Base-by-base conservation (phyloP, 805 yeast species). In the Saccharomyces paradoxus region DNA sequence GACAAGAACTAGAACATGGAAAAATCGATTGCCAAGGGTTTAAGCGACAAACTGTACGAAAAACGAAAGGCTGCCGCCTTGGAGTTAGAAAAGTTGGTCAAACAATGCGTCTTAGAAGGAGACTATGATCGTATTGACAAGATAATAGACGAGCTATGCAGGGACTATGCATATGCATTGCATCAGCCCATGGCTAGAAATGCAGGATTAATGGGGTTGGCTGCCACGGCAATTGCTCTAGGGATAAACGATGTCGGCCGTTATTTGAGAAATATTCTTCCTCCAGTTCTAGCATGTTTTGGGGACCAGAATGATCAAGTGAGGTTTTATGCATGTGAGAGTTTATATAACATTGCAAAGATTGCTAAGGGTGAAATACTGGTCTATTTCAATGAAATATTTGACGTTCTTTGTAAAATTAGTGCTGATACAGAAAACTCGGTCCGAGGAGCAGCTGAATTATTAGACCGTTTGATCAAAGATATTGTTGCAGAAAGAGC, bases 281-380 rank as follows among this genome's bases (percentile, higher is more conserved):
- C 89, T 57, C 97, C 99, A 0, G 96, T 94, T 13, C 75, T 94
- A 62, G 92, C 97, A 0, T 92, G 97, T 56, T 94, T 94, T 69
- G 92, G 96, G 50, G 99, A 94, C 65, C 96, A 94, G 56, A 97
- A 94, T 68, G 92, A 96, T n/a, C 81, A 96, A 60, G 99, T 94
- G 8, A 78, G 99, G 53, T 94, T 94, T 65, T 94, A 90, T 69
- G 97, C 99, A 0, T 94, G 98, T 73, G 99, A 94, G 66, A 86
- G 96, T 50, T 76, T 94, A 57, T 94, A 94, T 71, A 94, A 94
- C 71, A 91, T 94, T 49, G 96, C 98, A 49, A 94, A 94, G 66
- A 95, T 94, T 22, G 96, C 98, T 3, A 83, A 96, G 61, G 98
- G 98, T 29, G 98, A 94, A 70, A 88, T 94, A 24, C 74, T 94